Base-by-base conservation (phyloP, 2,329 filamentous ascomycete species). In the Aspergillus pseudonomiae region DNA sequence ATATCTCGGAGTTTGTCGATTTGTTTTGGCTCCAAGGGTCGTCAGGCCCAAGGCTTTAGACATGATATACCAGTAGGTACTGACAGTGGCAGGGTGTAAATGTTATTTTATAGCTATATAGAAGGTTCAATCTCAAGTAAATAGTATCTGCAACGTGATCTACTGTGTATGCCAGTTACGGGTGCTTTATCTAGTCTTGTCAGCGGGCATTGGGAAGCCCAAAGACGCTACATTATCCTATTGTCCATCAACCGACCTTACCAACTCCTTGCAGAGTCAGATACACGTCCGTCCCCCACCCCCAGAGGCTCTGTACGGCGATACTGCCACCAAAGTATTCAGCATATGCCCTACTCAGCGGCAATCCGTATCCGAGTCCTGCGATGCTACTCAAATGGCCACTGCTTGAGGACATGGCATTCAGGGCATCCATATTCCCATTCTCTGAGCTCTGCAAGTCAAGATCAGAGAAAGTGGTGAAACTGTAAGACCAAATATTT, bases 261-360 rank as follows among this genome's bases (percentile, higher is more conserved):
- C 86, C 87, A 60, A 89, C 86, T 0, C 87, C 87, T 67, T 86
- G 81, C 66, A 89, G 70, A 57, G 84, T 88, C 60, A 90, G 75
- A 76, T 89, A 90, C 1, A 89, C 87, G 79, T 90, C 88, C 3
- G 87, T 89, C 0, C 89, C 95, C 95, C 95, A 99, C 4, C 95
- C 94, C 82, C 93, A 95, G 54, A 98, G 79, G 75, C 93, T 97
- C 83, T 99, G 94, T n/a, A 99, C 89, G 5, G 89, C 89, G 63
- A 99, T 95, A 3, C 94, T 94, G 0, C 95, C 95, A 2, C 95
- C 95, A 82, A 99, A 99, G 73, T 98, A 99, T 81, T 99, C 94
- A 0, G 95, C 95, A 74, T 99, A 99, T 0, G 95, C 94, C 65
- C 95, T 86, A 59, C 93, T 93, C 26, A 99, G 80, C 1, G 95